Evolutionary conservation across 495 filamentous ascomycete genomes (phyloP), one percentile per base, ranked within the genome.

Genomic region (Astrothelium macrocarpum): DNA sequence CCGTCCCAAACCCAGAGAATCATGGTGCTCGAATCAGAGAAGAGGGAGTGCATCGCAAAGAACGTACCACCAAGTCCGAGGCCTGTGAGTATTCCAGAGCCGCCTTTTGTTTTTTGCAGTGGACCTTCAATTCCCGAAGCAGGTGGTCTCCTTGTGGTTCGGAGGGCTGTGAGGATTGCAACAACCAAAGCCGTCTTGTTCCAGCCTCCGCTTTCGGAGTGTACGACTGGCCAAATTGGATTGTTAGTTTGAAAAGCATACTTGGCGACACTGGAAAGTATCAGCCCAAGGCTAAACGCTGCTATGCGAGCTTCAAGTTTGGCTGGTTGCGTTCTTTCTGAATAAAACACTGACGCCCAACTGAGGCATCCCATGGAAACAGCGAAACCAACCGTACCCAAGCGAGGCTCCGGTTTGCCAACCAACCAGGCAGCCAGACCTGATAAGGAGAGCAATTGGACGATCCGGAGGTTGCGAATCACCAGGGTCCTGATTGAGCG

Each of bases 1-100:
- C 95, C 95, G 65, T 96, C 91, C 95, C 95, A 99, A n/a, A 89
- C 90, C 95, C 95, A 99, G 28, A 90, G 81, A 64, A 97, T 96
- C 91, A 97, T 97, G 32, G 95, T 99, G 76, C 94, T 97, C 0
- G 92, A 97, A 72, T 99, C 95, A 0, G 94, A 95, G 29, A 99
- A 81, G 16, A 97, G 81, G 1, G 91, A 96, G 70, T 97, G 92
- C 70, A 97, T 78, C n/a, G 81, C 90, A 68, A 97, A 99, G 68
- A 96, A 79, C 23, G 97, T 72, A 60, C 90, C 95, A 42, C 81
- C 91, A 61, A 97, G 75, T 59, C 95, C 90, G 61, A 95, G 64
- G 29, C 84, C 87, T 49, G 91, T 82, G 53, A 95, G 79, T 34
- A 88, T 62, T 0, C 85, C 78, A 25, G 91, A 94, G 9, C 91